phyloP scores from a whole-genome alignment of 2,329 filamentous ascomycete genomes.

The Epichloe scottii region DNA sequence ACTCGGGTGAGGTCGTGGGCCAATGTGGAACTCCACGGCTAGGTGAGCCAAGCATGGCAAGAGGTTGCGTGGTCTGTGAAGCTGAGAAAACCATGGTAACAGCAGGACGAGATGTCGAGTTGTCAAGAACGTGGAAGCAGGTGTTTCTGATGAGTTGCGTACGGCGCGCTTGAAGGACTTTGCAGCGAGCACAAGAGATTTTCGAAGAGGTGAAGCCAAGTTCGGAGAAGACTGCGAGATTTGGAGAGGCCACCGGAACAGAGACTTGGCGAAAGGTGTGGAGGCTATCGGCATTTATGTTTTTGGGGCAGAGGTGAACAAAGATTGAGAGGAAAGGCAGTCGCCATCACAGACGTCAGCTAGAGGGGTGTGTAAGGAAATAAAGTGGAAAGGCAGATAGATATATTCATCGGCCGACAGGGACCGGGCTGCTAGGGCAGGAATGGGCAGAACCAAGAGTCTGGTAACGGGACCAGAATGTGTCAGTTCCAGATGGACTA shows the following conservation, averaged over 20 bases:
- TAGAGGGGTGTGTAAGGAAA: conserved; percentile 2
- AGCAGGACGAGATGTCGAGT: not conserved
- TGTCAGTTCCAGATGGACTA: conserved; percentile 7
- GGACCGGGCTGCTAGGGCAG: conserved; percentile 7
- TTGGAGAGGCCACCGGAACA: not conserved
- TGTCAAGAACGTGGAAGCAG: too few species aligned
- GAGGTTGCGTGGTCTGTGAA: not conserved
- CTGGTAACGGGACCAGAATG: conserved; percentile 8
- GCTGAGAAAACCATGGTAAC: not conserved
- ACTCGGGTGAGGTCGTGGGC: conserved; percentile 1
- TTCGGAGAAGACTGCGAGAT: not conserved
- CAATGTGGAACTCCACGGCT: not conserved
- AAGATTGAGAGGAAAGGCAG: not conserved
- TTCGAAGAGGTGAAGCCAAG: not conserved
- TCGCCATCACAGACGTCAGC: not conserved
- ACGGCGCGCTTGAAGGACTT: not conserved
- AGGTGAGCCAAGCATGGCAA: not conserved
- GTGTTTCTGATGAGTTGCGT: not conserved
- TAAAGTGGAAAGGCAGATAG: not conserved
- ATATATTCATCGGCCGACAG: conserved; percentile 3
- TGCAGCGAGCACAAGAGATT: not conserved
- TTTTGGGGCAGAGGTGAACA: conserved; percentile 12
- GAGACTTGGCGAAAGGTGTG: conserved; percentile 7
- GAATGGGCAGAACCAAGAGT: conserved; percentile 11
- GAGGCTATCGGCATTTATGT: conserved; percentile 22